These are phyloP conservation scores for Yarrowia porcina DNA, from an alignment of 805 yeast genomes.

Conservation along the genomic window DNA sequence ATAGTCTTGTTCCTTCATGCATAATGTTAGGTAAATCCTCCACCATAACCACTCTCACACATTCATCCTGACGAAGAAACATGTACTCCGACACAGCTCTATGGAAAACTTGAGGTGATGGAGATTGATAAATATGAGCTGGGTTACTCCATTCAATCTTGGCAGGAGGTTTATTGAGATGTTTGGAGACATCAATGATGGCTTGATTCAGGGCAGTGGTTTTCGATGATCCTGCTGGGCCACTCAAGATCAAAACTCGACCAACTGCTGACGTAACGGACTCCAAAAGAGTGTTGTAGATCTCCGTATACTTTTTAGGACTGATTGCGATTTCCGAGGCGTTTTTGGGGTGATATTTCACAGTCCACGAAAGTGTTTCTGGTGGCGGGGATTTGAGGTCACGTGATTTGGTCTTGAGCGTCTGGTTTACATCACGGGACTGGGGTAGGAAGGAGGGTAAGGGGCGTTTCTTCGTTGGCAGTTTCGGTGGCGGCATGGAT, in stretches of 20 bases:
- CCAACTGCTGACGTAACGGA: not conserved
- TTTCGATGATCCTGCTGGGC: constrained; percentile 13
- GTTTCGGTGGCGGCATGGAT: not conserved
- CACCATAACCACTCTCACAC: not conserved
- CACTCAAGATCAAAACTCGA: not conserved
- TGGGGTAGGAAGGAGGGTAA: not conserved
- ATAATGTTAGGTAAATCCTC: constrained; percentile 18
- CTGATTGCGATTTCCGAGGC: constrained; percentile 1
- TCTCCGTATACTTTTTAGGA: constrained; percentile 1
- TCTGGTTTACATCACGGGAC: not conserved
- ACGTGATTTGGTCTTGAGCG: not conserved
- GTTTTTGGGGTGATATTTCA: not conserved
- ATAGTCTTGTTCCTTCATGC: not conserved
- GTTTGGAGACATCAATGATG: not conserved
- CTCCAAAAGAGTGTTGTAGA: not conserved
- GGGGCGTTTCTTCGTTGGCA: not conserved
- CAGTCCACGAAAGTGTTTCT: not conserved
- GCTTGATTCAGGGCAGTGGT: not conserved
- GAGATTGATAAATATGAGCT: not conserved
- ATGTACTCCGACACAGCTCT: constrained; percentile 4
- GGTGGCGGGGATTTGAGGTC: not conserved
- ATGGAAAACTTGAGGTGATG: not conserved
- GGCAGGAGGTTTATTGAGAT: not conserved
- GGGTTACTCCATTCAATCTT: constrained; percentile 12
- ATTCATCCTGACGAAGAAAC: constrained; percentile 4